Base-by-base conservation (phyloP, 148 eudicot species). In the Camellia lanceoleosa region DNA sequence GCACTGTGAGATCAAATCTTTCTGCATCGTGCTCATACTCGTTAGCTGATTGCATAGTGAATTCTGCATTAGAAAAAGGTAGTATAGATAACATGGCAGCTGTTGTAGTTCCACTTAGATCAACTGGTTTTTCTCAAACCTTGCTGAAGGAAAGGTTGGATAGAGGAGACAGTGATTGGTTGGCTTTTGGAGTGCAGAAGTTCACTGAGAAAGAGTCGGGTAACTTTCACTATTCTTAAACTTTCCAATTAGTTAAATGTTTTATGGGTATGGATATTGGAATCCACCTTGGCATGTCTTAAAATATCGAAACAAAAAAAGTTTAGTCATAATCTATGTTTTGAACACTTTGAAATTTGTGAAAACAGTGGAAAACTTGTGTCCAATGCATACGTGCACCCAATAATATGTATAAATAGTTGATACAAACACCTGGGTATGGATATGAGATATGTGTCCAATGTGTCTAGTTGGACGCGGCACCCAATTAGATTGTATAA, bases 11-110 rank as follows among this genome's bases (percentile, higher is more conserved):
- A 78, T 87, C 87, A 79, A 87, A 87, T 44, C 72, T 83, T 74
- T 79, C 89, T 87, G 75, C 86, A 19, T 85, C 89, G 38, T 93
- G 97, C 84, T 85, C 89, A 56, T 78, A 81, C 81, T 90, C 98
- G 3, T 75, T 94, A 58, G 98, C 99, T 78, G 95, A 91, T 70
- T 92, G 97, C 83, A 87, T 88, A n/a, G 83, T 80, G 49, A 41
- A 80, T n/a, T 62, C 30, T 58, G 89, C 91, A 12, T 70, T 82
- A n/a, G 73, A 66, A 80, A 80, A 64, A 42, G 87, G 89, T 78
- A 84, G 89, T 76, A 80, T 79, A 10, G 89, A 88, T 84, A 86
- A 88, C 69, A 69, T 88, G 71, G 84, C 89, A 41, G 87, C 81
- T 43, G 70, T 83, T 42, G 78, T 86, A 54, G 78, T 84, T 77